Evolutionary conservation across 2,329 filamentous ascomycete species (phyloP).

Genomic region (Pseudocercospora crystallina): DNA sequence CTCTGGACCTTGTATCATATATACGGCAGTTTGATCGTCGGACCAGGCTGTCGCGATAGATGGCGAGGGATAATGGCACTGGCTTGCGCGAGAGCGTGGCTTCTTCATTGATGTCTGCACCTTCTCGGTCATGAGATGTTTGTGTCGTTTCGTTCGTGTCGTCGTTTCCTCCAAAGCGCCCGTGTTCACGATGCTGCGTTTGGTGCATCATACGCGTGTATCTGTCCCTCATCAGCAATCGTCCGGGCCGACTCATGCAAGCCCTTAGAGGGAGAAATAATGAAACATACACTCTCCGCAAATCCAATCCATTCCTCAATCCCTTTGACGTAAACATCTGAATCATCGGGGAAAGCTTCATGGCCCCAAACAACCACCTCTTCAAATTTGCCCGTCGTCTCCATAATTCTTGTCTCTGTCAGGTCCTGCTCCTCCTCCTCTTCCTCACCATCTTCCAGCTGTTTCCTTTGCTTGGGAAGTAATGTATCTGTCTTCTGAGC

Average conservation of each 20-base stretch:
- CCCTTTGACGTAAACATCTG: conserved; percentile 71
- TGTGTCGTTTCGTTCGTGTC: too few species aligned
- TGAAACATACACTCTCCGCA: conserved; percentile 63
- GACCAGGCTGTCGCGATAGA: too few species aligned
- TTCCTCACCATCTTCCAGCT: conserved; percentile 40
- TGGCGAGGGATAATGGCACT: too few species aligned
- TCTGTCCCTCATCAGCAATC: not conserved
- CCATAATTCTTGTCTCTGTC: conserved; percentile 58
- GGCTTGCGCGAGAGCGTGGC: too few species aligned
- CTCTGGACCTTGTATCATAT: too few species aligned
- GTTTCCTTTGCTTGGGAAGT: conserved; percentile 8
- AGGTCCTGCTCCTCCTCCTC: conserved; percentile 44
- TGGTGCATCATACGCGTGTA: too few species aligned
- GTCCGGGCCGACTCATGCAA: not conserved
- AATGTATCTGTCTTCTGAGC: conserved; percentile 29
- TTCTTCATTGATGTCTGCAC: too few species aligned
- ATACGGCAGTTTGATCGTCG: too few species aligned
- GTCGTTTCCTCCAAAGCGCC: not conserved
- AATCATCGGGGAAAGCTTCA: conserved; percentile 62
- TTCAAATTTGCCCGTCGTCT: conserved; percentile 68
- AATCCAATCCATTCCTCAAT: conserved; percentile 79
- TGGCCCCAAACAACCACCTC: conserved; percentile 82
- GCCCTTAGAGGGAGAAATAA: not conserved
- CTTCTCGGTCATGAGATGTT: too few species aligned
- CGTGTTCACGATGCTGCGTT: not conserved